phyloP scores from a whole-genome alignment of 768 basidiomycete genomes.

The Kwoniella bestiolae region DNA sequence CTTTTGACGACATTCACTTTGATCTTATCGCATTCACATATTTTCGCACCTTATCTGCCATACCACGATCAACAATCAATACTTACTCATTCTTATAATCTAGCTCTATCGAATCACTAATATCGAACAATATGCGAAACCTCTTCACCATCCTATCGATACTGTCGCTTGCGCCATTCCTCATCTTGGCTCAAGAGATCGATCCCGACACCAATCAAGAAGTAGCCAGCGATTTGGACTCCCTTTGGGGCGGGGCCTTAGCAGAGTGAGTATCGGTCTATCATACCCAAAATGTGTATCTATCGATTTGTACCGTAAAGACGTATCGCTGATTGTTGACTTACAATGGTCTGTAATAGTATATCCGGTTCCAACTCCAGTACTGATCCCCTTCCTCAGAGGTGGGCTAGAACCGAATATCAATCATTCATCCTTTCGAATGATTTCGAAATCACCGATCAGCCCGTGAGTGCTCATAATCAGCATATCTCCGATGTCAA shows the following conservation, averaged over 20 bases:
- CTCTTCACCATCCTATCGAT: not conserved
- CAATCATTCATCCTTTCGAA: constrained; percentile 20
- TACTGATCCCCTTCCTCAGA: constrained; percentile 6
- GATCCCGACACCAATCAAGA: not conserved
- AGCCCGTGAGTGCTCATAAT: constrained; percentile 3
- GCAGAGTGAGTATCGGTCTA: not conserved
- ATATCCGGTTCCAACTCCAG: not conserved
- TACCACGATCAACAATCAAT: not conserved
- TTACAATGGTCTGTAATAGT: too few species aligned
- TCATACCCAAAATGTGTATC: not conserved
- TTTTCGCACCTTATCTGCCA: not conserved
- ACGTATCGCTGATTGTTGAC: too few species aligned
- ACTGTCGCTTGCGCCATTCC: not conserved
- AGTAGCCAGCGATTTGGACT: not conserved
- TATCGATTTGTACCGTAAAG: not conserved
- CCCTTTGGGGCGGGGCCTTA: not conserved
- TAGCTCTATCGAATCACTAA: not conserved
- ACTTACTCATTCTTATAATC: not conserved
- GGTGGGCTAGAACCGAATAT: constrained; percentile 7
- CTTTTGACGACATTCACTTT: not conserved
- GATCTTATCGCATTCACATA: constrained; percentile 4
- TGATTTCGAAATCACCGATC: constrained; percentile 23
- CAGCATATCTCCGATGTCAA: not conserved
- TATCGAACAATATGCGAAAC: constrained; percentile 8
- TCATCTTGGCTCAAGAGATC: not conserved